Evolutionary conservation across 2,329 filamentous ascomycete species (phyloP).

Genomic region (Stagonosporopsis rhizophila): DNA sequence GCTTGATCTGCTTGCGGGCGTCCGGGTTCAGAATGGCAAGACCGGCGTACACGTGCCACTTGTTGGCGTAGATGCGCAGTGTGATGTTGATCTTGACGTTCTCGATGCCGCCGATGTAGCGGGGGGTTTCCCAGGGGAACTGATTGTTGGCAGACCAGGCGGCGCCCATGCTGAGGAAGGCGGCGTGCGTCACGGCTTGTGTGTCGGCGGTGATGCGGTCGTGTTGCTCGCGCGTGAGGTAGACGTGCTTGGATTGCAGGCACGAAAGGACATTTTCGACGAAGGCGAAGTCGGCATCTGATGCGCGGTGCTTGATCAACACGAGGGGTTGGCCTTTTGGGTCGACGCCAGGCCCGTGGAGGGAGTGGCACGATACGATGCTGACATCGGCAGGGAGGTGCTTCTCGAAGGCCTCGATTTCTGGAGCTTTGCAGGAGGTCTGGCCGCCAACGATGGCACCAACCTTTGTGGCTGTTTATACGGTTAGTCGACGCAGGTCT

Average conservation of each 20-base stretch:
- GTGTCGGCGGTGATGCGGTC: slow-evolving; percentile 98
- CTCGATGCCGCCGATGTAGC: slow-evolving; percentile 96
- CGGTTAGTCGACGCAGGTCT: slow-evolving; percentile 16
- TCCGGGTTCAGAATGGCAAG: slow-evolving; percentile 96
- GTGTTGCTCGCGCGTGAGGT: slow-evolving; percentile 85
- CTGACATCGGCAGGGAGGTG: slow-evolving; percentile 87
- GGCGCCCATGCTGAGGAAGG: slow-evolving; percentile 95
- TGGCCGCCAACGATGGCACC: slow-evolving; percentile 96
- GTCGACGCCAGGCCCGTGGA: slow-evolving; percentile 92
- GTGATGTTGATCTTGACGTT: slow-evolving; percentile 99
- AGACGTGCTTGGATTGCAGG: slow-evolving; percentile 83
- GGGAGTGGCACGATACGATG: slow-evolving; percentile 94
- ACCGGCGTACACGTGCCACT: slow-evolving; percentile 99
- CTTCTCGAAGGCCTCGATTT: slow-evolving; percentile 90
- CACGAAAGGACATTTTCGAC: slow-evolving; percentile 84
- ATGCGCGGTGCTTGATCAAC: slow-evolving; percentile 90
- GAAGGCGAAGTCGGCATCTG: slow-evolving; percentile 75
- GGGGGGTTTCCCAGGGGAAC: slow-evolving; percentile 96
- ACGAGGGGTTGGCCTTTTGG: slow-evolving; percentile 89
- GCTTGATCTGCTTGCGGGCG: slow-evolving; percentile 88
- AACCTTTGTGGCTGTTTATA: slow-evolving; percentile 80
- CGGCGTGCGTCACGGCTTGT: slow-evolving; percentile 96
- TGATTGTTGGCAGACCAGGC: slow-evolving; percentile 95
- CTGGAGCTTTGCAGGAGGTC: slow-evolving; percentile 96
- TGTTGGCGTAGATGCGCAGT: slow-evolving; percentile 95